Evolutionary conservation across 208 protist genomes (phyloP).

Genomic region (Novymonas esmeraldas): DNA sequence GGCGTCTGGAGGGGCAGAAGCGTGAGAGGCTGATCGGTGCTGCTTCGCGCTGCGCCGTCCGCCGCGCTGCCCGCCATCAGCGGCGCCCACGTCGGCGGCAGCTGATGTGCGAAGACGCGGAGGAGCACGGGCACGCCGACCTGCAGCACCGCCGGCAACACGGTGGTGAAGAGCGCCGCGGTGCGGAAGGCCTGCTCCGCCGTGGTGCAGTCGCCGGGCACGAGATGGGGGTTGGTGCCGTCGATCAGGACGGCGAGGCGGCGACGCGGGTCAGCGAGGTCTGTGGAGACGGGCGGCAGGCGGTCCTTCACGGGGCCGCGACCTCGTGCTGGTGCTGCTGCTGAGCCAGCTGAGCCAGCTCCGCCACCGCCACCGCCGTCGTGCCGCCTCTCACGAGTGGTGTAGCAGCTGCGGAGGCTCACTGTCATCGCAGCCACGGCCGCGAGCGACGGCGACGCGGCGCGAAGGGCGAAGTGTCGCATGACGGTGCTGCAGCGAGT

Average conservation of each 20-base stretch:
- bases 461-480: not conserved
- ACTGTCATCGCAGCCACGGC: not conserved
- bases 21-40: not conserved
- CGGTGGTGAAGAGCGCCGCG: slow-evolving; percentile 49
- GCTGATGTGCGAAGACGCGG: slow-evolving; percentile 75
- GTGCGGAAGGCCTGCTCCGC: slow-evolving; percentile 18
- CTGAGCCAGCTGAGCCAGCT: not conserved
- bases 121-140: slow-evolving; percentile 82
- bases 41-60: not conserved
- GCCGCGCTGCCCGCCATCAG: slow-evolving; percentile 32
- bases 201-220: slow-evolving; percentile 22
- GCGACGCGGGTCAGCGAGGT: slow-evolving; percentile 72
- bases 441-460: not conserved
- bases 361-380: too few relatives aligned
- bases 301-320: slow-evolving; percentile 80
- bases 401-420: not conserved
- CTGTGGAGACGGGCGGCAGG: slow-evolving; percentile 55
- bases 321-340: slow-evolving; percentile 2
- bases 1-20: slow-evolving; percentile 2
- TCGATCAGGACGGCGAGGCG: slow-evolving; percentile 82
- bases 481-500: not conserved
- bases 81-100: slow-evolving; percentile 68
- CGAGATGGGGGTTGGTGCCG: slow-evolving; percentile 56
- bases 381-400: not conserved
- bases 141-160: slow-evolving; percentile 67